A percentile compares a stretch with the other conserved stretches of the same genome.
These are phyloP conservation scores for Nepenthes mirabilis DNA, from an alignment of 148 eudicot species.

Conservation along the genomic window DNA sequence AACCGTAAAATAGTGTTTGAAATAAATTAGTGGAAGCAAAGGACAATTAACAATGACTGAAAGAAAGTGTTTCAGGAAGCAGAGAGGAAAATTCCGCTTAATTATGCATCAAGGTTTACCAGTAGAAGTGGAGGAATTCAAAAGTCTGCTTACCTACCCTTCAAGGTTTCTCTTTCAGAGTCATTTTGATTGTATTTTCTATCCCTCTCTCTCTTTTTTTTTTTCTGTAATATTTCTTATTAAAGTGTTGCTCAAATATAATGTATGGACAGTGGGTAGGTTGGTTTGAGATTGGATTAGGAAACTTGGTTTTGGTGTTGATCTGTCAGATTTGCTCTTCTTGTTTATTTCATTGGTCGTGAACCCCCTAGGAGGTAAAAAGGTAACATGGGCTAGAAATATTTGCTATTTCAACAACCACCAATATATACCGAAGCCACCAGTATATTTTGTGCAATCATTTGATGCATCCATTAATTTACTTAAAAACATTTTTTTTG, in stretches of 20 bases:
- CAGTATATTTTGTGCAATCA: too few species aligned
- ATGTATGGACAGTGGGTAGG: too few species aligned
- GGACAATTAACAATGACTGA: conserved; percentile 12
- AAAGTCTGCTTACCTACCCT: conserved; percentile 91
- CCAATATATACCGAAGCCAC: too few species aligned
- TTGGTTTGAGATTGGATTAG: too few species aligned
- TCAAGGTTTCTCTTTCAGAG: conserved; percentile 46
- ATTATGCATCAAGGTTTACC: conserved; percentile 92
- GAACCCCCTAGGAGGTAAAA: too few species aligned
- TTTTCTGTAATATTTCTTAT: not conserved
- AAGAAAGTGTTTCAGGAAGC: conserved; percentile 75
- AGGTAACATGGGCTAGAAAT: too few species aligned
- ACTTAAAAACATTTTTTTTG: too few species aligned
- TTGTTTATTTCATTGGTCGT: too few species aligned
- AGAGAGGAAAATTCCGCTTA: conserved; percentile 94
- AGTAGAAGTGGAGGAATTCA: conserved; percentile 77
- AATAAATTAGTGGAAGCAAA: conserved; percentile 5
- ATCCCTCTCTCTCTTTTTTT: not conserved
- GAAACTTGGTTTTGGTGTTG: too few species aligned
- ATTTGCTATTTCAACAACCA: too few species aligned
- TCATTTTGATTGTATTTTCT: not conserved
- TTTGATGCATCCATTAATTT: not conserved
- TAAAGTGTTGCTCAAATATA: too few species aligned
- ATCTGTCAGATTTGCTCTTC: too few species aligned
- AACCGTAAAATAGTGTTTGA: not conserved